Evolutionary conservation across 768 basidiomycete species (phyloP).

Genomic region (Symmetrospora coprosmae): DNA sequence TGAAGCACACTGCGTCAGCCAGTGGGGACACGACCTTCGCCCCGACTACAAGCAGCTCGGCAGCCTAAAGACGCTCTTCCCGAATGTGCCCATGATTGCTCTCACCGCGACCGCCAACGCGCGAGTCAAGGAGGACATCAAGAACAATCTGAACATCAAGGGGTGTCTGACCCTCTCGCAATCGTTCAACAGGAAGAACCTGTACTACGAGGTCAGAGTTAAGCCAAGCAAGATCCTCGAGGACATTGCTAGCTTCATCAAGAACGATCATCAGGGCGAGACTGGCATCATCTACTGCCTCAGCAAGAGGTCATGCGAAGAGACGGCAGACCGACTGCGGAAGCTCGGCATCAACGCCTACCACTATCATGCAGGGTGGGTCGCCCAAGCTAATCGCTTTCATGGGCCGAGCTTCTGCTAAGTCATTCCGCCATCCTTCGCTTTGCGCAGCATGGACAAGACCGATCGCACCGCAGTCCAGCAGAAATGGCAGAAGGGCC

Average conservation of each 20-base stretch:
- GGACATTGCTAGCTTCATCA: conserved; percentile 59
- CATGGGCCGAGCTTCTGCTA: neutral
- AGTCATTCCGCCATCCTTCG: neutral
- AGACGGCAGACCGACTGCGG: conserved; percentile 55
- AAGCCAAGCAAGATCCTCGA: conserved; percentile 44
- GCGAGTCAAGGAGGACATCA: conserved; percentile 63
- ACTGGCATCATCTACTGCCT: conserved; percentile 67
- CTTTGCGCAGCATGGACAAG: conserved; percentile 42
- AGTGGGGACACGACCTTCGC: conserved; percentile 89
- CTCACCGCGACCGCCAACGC: conserved; percentile 86
- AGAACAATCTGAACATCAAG: conserved; percentile 50
- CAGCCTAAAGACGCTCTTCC: conserved; percentile 57
- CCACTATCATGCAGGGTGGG: conserved; percentile 64
- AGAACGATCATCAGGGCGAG: conserved; percentile 45
- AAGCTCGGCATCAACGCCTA: conserved; percentile 49
- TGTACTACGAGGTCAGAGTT: conserved; percentile 54
- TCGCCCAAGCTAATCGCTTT: neutral
- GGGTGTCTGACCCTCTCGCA: conserved; percentile 52
- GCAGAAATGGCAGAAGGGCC: conserved; percentile 57
- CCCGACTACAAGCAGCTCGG: conserved; percentile 56
- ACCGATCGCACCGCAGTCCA: conserved; percentile 53
- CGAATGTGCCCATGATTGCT: conserved; percentile 79
- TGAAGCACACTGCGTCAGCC: conserved; percentile 72
- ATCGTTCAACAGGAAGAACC: conserved; percentile 88
- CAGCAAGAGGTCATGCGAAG: conserved; percentile 60